These are phyloP conservation scores for Trichoderma virens DNA, from an alignment of 495 filamentous ascomycete species.

Conservation along the genomic window DNA sequence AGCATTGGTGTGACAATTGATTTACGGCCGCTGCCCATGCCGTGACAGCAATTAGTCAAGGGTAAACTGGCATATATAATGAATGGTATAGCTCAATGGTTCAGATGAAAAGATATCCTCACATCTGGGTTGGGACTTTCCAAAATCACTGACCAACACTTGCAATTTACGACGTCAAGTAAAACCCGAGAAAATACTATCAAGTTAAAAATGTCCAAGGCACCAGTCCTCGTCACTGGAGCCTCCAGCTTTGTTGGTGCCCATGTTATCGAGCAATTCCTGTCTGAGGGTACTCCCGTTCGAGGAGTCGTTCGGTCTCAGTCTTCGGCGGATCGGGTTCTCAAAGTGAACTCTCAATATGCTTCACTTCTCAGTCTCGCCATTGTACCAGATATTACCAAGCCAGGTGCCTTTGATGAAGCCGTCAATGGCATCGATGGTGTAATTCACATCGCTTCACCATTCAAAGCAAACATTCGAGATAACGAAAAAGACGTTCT, in stretches of 20 bases:
- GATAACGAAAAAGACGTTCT: conserved; percentile 50
- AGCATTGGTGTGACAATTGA: not conserved
- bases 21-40: no score
- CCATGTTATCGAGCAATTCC: conserved; percentile 35
- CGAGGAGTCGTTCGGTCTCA: conserved; percentile 55
- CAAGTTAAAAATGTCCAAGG: not conserved
- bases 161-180: not conserved
- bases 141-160: not conserved
- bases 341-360: conserved; percentile 22
- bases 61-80: no score
- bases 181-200: no score
- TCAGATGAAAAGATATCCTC: no score
- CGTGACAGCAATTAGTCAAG: no score
- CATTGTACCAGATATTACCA: conserved; percentile 22
- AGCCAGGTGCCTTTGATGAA: conserved; percentile 26
- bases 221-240: conserved; percentile 17
- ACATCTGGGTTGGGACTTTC: no score
- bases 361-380: conserved; percentile 59
- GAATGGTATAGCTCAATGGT: no score
- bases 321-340: conserved; percentile 13
- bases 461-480: conserved; percentile 13
- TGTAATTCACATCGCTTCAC: conserved; percentile 49
- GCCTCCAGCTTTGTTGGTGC: conserved; percentile 31
- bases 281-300: conserved; percentile 63
- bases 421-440: conserved; percentile 14